phyloP scores from a whole-genome alignment of 805 yeast species.

The Ogataea nakhonphanomensis region DNA sequence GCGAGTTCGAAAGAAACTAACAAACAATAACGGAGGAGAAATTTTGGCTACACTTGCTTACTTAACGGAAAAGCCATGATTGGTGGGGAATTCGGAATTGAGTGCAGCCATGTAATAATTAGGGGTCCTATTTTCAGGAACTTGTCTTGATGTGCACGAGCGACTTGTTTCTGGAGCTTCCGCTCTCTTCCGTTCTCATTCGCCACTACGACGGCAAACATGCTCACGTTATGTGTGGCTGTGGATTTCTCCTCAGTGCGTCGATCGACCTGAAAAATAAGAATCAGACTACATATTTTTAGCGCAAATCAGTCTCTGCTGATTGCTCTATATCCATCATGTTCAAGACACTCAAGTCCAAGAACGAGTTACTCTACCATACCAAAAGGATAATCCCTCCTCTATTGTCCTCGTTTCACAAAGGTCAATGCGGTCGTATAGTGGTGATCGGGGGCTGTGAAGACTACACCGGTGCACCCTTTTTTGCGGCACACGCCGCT shows the following conservation, averaged over 20 bases:
- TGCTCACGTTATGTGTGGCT: no score
- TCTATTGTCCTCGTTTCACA: slow-evolving; percentile 63
- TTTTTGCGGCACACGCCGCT: slow-evolving; percentile 80
- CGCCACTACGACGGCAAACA: no score
- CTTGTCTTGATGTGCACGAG: no score
- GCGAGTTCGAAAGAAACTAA: neutral
- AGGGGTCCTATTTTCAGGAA: no score
- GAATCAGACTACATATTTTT: neutral
- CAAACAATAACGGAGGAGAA: neutral
- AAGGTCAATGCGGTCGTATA: slow-evolving; percentile 87
- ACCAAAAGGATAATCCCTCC: slow-evolving; percentile 72
- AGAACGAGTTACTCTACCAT: slow-evolving; percentile 26
- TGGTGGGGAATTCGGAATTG: slow-evolving; percentile 1
- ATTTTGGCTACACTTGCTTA: neutral
- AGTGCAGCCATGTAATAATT: neutral
- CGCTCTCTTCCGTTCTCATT: no score
- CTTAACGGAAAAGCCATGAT: slow-evolving; percentile 2
- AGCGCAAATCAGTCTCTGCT: no score
- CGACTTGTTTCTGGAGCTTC: no score
- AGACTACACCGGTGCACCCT: slow-evolving; percentile 97
- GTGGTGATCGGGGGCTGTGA: slow-evolving; percentile 92
- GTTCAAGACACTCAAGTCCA: slow-evolving; percentile 11
- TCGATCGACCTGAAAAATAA: slow-evolving; percentile 2
- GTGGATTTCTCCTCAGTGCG: neutral
- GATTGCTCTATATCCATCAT: neutral